These are phyloP conservation scores for Dovyalis caffra DNA, from an alignment of 345 rosid genomes.

Conservation along the genomic window DNA sequence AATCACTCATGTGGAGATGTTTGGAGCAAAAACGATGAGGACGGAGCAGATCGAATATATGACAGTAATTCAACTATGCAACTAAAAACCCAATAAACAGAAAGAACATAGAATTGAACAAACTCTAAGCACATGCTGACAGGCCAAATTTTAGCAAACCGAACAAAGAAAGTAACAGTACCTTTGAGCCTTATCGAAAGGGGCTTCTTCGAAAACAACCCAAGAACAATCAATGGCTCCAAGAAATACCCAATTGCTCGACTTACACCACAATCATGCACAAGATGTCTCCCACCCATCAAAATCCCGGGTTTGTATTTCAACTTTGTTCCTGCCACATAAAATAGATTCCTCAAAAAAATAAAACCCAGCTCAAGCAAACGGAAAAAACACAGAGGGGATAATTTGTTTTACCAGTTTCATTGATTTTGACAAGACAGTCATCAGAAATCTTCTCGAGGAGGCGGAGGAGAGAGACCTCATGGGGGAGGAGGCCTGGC, in stretches of 20 bases:
- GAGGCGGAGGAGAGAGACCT: slow-evolving; percentile 80
- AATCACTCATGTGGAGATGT: not conserved
- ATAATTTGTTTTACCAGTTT: slow-evolving; percentile 48
- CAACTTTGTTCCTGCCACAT: slow-evolving; percentile 53
- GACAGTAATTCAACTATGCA: not conserved
- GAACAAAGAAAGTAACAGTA: slow-evolving; percentile 8
- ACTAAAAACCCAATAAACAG: not conserved
- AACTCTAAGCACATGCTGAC: not conserved
- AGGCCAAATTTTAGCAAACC: not conserved
- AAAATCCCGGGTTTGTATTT: slow-evolving; percentile 81
- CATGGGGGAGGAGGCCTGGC: slow-evolving; percentile 79
- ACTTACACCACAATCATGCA: slow-evolving; percentile 67
- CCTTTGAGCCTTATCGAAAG: slow-evolving; percentile 70
- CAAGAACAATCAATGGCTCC: slow-evolving; percentile 80
- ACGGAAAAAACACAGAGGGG: not conserved
- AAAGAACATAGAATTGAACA: not conserved
- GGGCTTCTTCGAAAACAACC: slow-evolving; percentile 67
- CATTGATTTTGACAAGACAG: slow-evolving; percentile 62
- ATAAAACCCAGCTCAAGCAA: not conserved
- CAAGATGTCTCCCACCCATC: slow-evolving; percentile 73
- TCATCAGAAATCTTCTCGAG: slow-evolving; percentile 70
- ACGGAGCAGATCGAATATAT: not conserved
- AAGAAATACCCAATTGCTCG: slow-evolving; percentile 82
- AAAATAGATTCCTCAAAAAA: not conserved
- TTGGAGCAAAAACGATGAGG: not conserved